These are phyloP conservation scores for Ceratocystis smalleyi DNA, from an alignment of 2,329 filamentous ascomycete species.

Conservation along the genomic window DNA sequence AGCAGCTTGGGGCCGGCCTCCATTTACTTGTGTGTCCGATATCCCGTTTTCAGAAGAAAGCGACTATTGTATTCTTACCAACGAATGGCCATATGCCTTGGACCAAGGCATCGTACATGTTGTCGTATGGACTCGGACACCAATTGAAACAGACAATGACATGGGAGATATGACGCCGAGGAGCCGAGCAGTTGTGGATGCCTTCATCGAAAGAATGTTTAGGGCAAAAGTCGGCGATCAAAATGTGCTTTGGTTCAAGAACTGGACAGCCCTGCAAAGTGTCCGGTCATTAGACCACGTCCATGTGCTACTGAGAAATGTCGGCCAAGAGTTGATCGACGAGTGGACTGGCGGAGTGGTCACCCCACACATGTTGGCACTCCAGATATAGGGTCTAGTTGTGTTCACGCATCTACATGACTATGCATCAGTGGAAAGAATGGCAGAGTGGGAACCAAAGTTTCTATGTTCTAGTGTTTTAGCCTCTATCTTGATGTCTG, in stretches of 20 bases:
- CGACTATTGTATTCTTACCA: constrained; percentile 58
- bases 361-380: constrained; percentile 8
- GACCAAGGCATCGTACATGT: constrained; percentile 54
- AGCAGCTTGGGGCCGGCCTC: constrained; percentile 45
- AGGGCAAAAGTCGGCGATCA: constrained; percentile 36
- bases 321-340: constrained; percentile 35
- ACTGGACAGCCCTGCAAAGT: constrained; percentile 79
- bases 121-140: constrained; percentile 81
- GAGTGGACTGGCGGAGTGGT: constrained; percentile 31
- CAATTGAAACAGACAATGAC: constrained; percentile 52
- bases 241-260: constrained; percentile 80
- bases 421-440: neutral
- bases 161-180: constrained; percentile 58
- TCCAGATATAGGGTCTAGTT: neutral
- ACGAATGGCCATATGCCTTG: constrained; percentile 90
- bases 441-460: neutral
- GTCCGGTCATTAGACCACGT: constrained; percentile 79
- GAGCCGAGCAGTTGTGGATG: constrained; percentile 47
- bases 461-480: neutral
- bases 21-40: constrained; percentile 36
- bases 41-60: constrained; percentile 38
- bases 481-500: neutral
- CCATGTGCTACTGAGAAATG: constrained; percentile 54
- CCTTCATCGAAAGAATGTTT: constrained; percentile 58
- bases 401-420: constrained; percentile 1